Percentiles rank a stretch among this genome's conserved stretches.
Evolutionary conservation across 176 grass and related monocot species (phyloP).

Genomic region (Carex littledalei): DNA sequence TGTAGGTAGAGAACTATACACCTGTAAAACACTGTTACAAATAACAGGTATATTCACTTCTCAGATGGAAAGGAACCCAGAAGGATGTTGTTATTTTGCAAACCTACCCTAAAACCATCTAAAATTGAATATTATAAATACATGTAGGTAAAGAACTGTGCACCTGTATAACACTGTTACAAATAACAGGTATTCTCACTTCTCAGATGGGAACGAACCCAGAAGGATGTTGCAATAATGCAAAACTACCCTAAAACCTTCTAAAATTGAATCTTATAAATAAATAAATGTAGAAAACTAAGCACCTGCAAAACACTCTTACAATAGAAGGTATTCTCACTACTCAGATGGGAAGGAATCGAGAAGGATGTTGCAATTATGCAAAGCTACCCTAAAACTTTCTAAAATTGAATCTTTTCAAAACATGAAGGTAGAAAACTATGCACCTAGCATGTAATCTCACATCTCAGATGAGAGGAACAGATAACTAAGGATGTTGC

Average conservation of each 20-base stretch:
- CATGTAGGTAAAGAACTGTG: background rate
- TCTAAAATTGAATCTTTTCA: background rate
- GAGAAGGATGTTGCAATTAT: too few species aligned
- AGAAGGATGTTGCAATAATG: too few species aligned
- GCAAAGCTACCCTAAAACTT: background rate
- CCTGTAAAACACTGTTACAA: conserved; percentile 98
- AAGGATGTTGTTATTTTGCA: background rate
- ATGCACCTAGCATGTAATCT: too few species aligned
- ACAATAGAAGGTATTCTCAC: too few species aligned
- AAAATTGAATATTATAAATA: background rate
- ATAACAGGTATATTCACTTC: conserved; percentile 63
- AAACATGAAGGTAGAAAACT: background rate
- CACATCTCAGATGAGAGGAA: too few species aligned
- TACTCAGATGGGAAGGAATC: too few species aligned
- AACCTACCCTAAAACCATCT: background rate
- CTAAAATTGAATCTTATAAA: background rate
- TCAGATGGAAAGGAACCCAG: too few species aligned
- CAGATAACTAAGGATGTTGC: too few species aligned
- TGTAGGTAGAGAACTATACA: background rate
- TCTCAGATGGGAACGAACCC: too few species aligned
- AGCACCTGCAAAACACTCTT: too few species aligned
- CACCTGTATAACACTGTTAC: conserved; percentile 96
- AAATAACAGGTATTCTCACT: conserved; percentile 71
- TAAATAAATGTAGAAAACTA: background rate
- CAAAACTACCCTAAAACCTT: background rate